Base-by-base conservation (phyloP, 495 filamentous ascomycete genomes). In the Hypomontagnella monticulosa region DNA sequence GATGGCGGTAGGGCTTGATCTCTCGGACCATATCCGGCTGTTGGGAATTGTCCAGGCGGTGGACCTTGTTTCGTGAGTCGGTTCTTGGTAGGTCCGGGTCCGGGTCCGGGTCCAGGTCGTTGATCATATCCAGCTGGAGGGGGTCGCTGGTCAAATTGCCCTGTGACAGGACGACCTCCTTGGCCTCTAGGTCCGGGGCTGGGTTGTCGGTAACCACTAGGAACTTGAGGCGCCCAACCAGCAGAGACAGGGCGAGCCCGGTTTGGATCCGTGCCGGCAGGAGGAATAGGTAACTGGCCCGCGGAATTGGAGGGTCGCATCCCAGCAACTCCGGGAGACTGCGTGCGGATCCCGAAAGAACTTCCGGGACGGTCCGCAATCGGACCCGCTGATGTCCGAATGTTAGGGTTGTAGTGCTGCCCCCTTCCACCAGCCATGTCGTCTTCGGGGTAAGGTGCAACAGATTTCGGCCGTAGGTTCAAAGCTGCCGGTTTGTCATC, bases 321-420 rank as follows among this genome's bases (percentile, higher is more conserved):
- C 7, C 66, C 65, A 44, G 51, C 69, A 30, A 9, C 33, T 7
- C 48, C 67, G 37, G 56, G 71, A 20, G 61, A 57, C 15, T 74
- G 61, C 0, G 82, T 78, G 16, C 79, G 85, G 69, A 91, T 88
- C 12, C 88, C 87, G 72, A 89, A 89, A 10, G 89, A 87, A 58
- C 88, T 90, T 48, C 79, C 81, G 9, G 89, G 87, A 1, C 89
- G 84, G 61, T 85, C 84, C 12, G 83, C 81, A 34, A 68, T 74
- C 0, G 80, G 84, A 33, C 77, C 76, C 58, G 62, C 40, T 51
- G 71, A 77, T 55, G 71, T 75, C 60, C 72, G 79, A 58, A 71
- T 76, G 40, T 58, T 63, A 7, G 74, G 72, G 58, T 78, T 78
- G 32, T 71, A 71, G 57, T 78, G 63, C 42, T 76, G 68, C 51